Base-by-base conservation (phyloP, 179 eudicot genomes). In the Drosera spatulata region DNA sequence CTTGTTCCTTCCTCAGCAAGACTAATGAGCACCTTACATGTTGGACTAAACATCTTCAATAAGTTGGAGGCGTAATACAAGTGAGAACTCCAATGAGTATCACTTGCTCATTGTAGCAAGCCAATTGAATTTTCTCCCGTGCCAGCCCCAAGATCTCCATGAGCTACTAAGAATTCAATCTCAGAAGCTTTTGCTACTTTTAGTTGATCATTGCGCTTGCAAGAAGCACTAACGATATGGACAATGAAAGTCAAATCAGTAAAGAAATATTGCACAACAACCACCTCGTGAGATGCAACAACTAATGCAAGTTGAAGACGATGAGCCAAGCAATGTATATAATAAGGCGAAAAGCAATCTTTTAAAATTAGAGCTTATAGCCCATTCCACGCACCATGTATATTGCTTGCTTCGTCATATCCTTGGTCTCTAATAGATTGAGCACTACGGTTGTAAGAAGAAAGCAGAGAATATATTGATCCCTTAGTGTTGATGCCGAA, bases 31-130 rank as follows among this genome's bases (percentile, higher is more conserved):
- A 42, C 37, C 52, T 64, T 6, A 42, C 45, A 39, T 56, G n/a
- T 39, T 1, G 59, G 56, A 0, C 60, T 58, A 39, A 12, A 55
- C 56, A n/a, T 58, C 11, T 59, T 61, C 49, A 44, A 4, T 41
- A 73, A 56, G 11, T 56, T 55, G 8, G 50, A 73, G 10, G 64
- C 52, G 1, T 50, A 59, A 0, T 14, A 51, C 4, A 63, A 64
- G 37, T 73, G 66, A 7, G 78, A 73, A 51, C 77, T 61, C 71
- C 63, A 68, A 38, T 67, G 50, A 39, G 70, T 73, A 56, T 57
- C 67, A 37, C 69, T 59, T 6, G 7, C 59, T 2, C 59, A 50
- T 58, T 69, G 56, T 40, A 61, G 14, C 39, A 55, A 65, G 6
- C 61, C 62, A 15, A 62, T 45, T 42, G 3, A 6, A 42, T 42